Evolutionary conservation across 169 alveolate genomes (phyloP).

Genomic region (Plasmodium falciparum): DNA sequence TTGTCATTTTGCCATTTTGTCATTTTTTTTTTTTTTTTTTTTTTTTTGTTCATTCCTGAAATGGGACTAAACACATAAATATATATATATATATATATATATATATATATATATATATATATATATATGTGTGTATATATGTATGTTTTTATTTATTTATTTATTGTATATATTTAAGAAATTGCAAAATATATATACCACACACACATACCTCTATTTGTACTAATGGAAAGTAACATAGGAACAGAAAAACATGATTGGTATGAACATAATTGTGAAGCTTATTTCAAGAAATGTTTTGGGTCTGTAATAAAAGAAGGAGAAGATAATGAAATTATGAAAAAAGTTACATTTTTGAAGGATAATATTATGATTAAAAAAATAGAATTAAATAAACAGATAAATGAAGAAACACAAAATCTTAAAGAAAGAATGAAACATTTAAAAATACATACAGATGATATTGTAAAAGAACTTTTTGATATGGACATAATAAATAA

Average conservation of each 20-base stretch:
- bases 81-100: neutral
- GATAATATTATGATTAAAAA: slow-evolving; percentile 7
- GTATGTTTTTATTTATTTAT: neutral
- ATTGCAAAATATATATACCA: too few relatives aligned
- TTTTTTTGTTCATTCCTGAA: too few relatives aligned
- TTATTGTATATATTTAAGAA: neutral
- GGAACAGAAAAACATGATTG: slow-evolving; percentile 5
- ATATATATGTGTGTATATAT: neutral
- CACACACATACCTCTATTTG: neutral
- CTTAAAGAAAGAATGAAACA: slow-evolving; percentile 4
- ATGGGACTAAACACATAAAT: too few relatives aligned
- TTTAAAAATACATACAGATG: neutral
- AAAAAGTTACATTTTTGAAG: slow-evolving; percentile 5
- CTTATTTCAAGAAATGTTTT: slow-evolving; percentile 28
- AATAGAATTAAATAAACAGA: slow-evolving; percentile 11
- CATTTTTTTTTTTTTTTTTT: too few relatives aligned
- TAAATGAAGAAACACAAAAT: slow-evolving; percentile 21
- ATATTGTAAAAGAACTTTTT: neutral
- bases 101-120: neutral
- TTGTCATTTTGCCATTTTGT: too few relatives aligned
- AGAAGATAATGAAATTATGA: slow-evolving; percentile 4
- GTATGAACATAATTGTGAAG: slow-evolving; percentile 5
- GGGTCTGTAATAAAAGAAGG: slow-evolving; percentile 7
- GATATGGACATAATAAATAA: neutral
- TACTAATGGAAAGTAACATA: slow-evolving; percentile 12